Percentiles rank a stretch among this genome's conserved stretches.
Evolutionary conservation across 2,329 filamentous ascomycete species (phyloP).

Genomic region (Trichoderma sp.): DNA sequence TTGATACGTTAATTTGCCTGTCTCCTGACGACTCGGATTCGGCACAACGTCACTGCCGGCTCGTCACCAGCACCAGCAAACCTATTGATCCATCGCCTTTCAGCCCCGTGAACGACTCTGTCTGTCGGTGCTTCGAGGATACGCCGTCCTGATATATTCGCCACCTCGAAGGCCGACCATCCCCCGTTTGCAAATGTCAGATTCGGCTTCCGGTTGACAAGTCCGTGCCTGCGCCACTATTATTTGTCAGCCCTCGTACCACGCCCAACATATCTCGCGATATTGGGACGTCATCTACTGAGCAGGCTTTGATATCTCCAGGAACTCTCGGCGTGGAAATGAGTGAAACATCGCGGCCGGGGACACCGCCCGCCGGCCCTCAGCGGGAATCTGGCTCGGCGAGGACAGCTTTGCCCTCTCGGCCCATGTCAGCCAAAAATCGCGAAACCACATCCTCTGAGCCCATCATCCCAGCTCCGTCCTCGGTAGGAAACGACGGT

Average conservation of each 20-base stretch:
- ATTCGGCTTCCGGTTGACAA: neutral
- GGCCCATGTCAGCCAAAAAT: constrained; percentile 36
- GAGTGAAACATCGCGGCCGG: constrained; percentile 31
- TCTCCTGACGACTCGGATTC: constrained; percentile 16
- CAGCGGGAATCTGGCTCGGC: constrained; percentile 32
- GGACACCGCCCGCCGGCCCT: constrained; percentile 28
- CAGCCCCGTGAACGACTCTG: neutral
- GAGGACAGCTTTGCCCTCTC: constrained; percentile 39
- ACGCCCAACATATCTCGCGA: constrained; percentile 10
- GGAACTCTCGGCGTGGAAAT: constrained; percentile 26
- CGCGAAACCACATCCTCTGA: constrained; percentile 24
- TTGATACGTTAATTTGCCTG: constrained; percentile 4
- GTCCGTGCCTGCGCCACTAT: constrained; percentile 8
- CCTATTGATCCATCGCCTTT: neutral
- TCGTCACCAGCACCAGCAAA: neutral
- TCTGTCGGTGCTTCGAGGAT: neutral
- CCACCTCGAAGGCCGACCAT: constrained; percentile 1
- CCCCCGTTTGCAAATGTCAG: constrained; percentile 3
- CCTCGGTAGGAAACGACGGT: constrained; percentile 27
- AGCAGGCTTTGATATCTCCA: neutral
- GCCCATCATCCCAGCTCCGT: constrained; percentile 25
- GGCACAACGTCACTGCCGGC: constrained; percentile 15
- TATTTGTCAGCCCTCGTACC: constrained; percentile 19
- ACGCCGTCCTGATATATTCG: neutral
- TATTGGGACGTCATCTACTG: neutral